Conservation (phyloP, 2,329 filamentous ascomycete genomes). For the Penicillium sumatraense region DNA sequence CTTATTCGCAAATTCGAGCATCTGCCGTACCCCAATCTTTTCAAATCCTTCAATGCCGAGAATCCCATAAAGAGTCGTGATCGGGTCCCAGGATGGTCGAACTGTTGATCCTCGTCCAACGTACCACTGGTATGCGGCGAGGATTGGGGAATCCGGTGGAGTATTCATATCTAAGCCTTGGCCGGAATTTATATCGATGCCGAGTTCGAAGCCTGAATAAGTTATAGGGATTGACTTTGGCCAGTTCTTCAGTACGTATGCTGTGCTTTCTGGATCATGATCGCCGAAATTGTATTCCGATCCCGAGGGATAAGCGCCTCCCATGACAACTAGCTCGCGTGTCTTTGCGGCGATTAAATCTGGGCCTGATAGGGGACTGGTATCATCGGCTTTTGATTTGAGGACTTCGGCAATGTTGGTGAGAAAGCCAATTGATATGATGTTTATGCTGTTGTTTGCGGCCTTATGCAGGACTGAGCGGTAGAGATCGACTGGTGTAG, state of each 20-base stretch:
- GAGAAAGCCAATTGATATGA: slow-evolving; percentile 5
- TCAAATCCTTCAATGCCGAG: slow-evolving; percentile 4
- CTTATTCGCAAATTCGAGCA: not conserved
- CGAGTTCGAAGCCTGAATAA: slow-evolving; percentile 1
- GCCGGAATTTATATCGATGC: not conserved
- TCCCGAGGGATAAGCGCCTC: slow-evolving; percentile 3
- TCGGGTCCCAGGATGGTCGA: slow-evolving; percentile 6
- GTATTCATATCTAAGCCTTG: not conserved
- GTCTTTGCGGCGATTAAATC: not conserved
- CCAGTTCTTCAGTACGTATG: slow-evolving; percentile 4
- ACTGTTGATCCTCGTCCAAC: slow-evolving; percentile 4
- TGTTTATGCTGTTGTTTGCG: slow-evolving; percentile 3
- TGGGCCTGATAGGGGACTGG: slow-evolving; percentile 1
- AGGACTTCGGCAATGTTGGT: not conserved
- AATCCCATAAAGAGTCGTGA: slow-evolving; percentile 4
- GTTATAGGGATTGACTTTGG: not conserved
- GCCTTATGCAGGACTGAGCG: not conserved
- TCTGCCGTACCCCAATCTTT: not conserved
- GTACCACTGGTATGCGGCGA: slow-evolving; percentile 7
- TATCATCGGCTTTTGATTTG: not conserved
- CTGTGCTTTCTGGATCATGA: not conserved
- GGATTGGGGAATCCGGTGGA: not conserved
- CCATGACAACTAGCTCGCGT: slow-evolving; percentile 2
- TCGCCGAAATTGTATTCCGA: slow-evolving; percentile 6
- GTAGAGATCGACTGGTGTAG: slow-evolving; percentile 1